Evolutionary conservation across 352 stramenopile species (phyloP).

Genomic region (Globisporangium orthogonon): DNA sequence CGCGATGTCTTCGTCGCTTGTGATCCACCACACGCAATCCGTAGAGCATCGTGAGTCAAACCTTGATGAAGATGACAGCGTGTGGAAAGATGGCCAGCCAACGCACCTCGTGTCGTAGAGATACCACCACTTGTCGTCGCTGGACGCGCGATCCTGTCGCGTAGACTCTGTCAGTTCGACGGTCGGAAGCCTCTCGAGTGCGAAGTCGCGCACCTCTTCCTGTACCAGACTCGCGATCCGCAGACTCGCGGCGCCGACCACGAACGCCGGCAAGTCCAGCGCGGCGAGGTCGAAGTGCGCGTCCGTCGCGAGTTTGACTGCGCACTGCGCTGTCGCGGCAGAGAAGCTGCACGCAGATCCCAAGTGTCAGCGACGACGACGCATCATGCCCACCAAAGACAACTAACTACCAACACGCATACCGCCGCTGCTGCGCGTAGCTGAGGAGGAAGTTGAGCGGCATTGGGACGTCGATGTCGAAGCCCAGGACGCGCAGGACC

Average conservation of each 20-base stretch:
- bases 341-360: slow-evolving; percentile 14
- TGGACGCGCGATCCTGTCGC: neutral
- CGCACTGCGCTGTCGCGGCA: slow-evolving; percentile 23
- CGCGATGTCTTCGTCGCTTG: slow-evolving; percentile 43
- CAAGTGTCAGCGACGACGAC: neutral
- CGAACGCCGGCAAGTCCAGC: slow-evolving; percentile 20
- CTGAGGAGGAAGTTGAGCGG: slow-evolving; percentile 29
- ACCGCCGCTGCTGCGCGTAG: slow-evolving; percentile 24
- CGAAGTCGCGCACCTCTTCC: slow-evolving; percentile 6
- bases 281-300: slow-evolving; percentile 19
- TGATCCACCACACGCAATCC: neutral
- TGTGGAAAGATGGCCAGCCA: too few relatives aligned
- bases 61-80: neutral
- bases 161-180: neutral
- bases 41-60: neutral
- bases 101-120: slow-evolving; percentile 35
- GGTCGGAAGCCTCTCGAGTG: neutral
- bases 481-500: slow-evolving; percentile 35
- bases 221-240: slow-evolving; percentile 18
- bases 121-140: slow-evolving; percentile 40
- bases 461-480: slow-evolving; percentile 38
- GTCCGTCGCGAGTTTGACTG: slow-evolving; percentile 33
- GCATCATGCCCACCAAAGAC: neutral
- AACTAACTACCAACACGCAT: neutral
- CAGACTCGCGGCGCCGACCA: slow-evolving; percentile 24